Base-by-base conservation (phyloP, 345 rosid species). In the Populus deltoides region DNA sequence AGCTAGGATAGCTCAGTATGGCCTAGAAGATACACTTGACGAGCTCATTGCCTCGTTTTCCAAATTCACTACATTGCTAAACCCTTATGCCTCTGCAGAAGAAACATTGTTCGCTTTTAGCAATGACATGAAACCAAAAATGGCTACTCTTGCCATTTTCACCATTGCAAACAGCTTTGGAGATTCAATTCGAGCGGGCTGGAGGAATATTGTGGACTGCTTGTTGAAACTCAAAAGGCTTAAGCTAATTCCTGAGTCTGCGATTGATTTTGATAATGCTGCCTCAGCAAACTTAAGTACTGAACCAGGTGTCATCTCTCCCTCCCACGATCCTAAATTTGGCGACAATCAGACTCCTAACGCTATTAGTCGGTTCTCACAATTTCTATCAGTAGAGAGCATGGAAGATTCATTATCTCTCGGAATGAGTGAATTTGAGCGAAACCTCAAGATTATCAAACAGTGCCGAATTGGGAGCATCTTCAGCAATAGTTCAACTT, bases 131-230 rank as follows among this genome's bases (percentile, higher is more conserved):
- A 95, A 95, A 85, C 91, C 99, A 1, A 88, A 92, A 75, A 91
- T 93, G 93, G 99, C 98, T 8, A 92, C 98, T 24, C 91, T 95
- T 2, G 96, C 96, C 1, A 93, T 95, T 71, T 95, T 95, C 81
- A 90, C 92, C 20, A 90, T 92, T 0, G 98, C 97, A 20, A 93
- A 92, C 83, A 87, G 81, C 81, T 95, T 95, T 1, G 98, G 98
- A 5, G 86, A 86, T 62, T 90, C 98, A 0, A 89, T 95, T 24
- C 81, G 91, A 69, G 98, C 90, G n/a, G 97, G 97, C 3, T 95
- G 99, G 99, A 89, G 96, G 82, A 91, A 91, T 80, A 90, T 95
- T 38, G 83, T 95, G 68, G 99, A 95, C 29, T 95, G 98, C 83
- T 82, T 93, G 63, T 73, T 93, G 85, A 93, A 95, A 83, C 92